Base-by-base conservation (phyloP, 345 rosid species). In the Dipteronia dyeriana region DNA sequence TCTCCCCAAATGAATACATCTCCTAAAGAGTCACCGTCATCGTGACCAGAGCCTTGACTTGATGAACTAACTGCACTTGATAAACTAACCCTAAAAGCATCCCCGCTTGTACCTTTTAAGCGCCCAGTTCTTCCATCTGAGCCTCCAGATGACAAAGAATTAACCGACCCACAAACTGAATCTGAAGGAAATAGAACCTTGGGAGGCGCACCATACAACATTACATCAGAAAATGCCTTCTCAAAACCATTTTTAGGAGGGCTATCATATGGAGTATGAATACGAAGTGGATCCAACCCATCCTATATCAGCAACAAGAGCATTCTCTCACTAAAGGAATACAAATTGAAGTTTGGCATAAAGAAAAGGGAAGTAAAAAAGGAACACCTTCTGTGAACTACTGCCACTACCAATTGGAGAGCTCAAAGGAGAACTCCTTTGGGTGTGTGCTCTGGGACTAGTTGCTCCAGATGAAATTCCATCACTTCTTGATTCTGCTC, bases 1-100 rank as follows among this genome's bases (percentile, higher is more conserved):
- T 90, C 94, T n/a, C 94, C 97, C 97, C 97, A 92, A 54, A 92
- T 79, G 79, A 89, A 90, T 78, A 90, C 89, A 84, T 92, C 97
- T 76, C 97, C 97, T 76, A 92, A 59, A 63, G 97, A 87, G 82
- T 89, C 94, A 74, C 90, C 90, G 60, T 90, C 94, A 82, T 92
- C 93, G 71, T 90, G 94, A 74, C 94, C 94, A 80, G 97, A 91
- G 60, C 94, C 94, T 79, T 90, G 97, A 78, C 94, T 90, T 39
- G 94, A 92, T 73, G 92, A 88, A 76, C 94, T 92, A 78, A 90
- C 90, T 81, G 94, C 97, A 86, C 97, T 90, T 10, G 97, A 92
- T 75, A 92, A 76, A 85, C 94, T 92, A 79, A 90, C 89, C 84
- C 97, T 85, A 83, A 87, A 90, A 80, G 92, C 88, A 88, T 91